A percentile compares a stretch with the other conserved stretches of the same genome.
Evolutionary conservation across 495 filamentous ascomycete genomes (phyloP).

Genomic region (Aspergillus sparsus): DNA sequence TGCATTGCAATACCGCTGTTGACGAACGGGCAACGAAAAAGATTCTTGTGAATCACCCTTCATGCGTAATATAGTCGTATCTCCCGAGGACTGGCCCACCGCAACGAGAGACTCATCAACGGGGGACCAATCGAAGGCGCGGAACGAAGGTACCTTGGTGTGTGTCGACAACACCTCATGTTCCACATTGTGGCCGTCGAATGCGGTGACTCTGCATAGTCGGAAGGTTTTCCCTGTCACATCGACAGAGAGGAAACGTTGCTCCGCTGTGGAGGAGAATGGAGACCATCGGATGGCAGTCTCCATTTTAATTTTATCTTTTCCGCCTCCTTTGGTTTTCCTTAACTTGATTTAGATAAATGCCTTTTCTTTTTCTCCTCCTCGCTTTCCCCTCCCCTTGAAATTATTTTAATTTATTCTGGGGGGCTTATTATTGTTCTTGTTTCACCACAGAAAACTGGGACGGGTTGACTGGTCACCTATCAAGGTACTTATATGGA

Average conservation of each 20-base stretch:
- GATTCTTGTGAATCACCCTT: constrained; percentile 63
- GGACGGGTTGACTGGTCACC: constrained; percentile 4
- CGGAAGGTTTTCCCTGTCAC: constrained; percentile 75
- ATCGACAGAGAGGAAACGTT: constrained; percentile 83
- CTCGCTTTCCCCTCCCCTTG: too few species aligned
- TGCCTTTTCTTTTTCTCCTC: neutral
- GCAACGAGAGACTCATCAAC: constrained; percentile 74
- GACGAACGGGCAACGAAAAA: constrained; percentile 75
- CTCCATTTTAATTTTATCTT: constrained; percentile 50
- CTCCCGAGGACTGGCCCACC: constrained; percentile 80
- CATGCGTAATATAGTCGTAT: constrained; percentile 78
- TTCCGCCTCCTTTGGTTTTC: neutral
- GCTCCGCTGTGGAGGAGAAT: constrained; percentile 62
- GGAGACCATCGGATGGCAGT: constrained; percentile 87
- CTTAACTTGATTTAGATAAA: neutral
- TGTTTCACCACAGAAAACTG: neutral
- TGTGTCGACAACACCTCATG: constrained; percentile 71
- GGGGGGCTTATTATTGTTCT: neutral
- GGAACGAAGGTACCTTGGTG: constrained; percentile 79
- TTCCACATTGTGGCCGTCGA: constrained; percentile 58
- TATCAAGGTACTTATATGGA: constrained; percentile 7
- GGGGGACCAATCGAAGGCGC: constrained; percentile 95
- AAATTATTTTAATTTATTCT: neutral
- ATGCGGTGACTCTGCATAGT: constrained; percentile 69
- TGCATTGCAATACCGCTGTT: constrained; percentile 86